A percentile compares a stretch with the other conserved stretches of the same genome.
These are phyloP conservation scores for Piper betle DNA, from an alignment of 164 flowering plant genomes.

Conservation along the genomic window DNA sequence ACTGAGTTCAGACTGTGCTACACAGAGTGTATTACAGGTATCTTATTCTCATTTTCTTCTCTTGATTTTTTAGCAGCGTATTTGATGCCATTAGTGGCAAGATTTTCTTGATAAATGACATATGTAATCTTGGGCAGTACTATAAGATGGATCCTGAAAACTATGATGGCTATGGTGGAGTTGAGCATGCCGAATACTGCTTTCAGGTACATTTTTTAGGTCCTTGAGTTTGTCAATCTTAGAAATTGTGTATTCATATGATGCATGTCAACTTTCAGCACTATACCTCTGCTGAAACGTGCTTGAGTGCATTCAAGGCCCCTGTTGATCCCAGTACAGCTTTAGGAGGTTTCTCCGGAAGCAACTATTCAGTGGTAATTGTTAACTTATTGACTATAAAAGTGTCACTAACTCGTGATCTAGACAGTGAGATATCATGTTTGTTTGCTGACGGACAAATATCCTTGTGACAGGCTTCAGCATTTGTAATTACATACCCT, in stretches of 20 bases:
- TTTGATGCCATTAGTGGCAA: neutral
- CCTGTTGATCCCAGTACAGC: slow-evolving; percentile 95
- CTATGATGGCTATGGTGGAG: slow-evolving; percentile 56
- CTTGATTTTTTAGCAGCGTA: neutral
- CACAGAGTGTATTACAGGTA: slow-evolving; percentile 92
- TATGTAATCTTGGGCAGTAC: slow-evolving; percentile 36
- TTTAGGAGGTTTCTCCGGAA: slow-evolving; percentile 78
- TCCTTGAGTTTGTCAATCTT: neutral
- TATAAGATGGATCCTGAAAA: slow-evolving; percentile 73
- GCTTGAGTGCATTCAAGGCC: slow-evolving; percentile 86
- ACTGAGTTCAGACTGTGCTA: slow-evolving; percentile 80
- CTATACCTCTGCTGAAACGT: slow-evolving; percentile 59
- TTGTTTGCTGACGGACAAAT: neutral
- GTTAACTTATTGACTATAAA: neutral
- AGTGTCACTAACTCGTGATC: neutral
- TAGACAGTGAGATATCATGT: neutral
- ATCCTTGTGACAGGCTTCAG: slow-evolving; percentile 65
- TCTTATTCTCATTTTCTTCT: neutral
- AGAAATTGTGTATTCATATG: neutral
- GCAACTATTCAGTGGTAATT: slow-evolving; percentile 64
- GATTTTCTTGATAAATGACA: neutral
- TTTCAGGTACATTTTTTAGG: slow-evolving; percentile 52
- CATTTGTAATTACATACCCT: slow-evolving; percentile 88
- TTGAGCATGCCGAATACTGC: slow-evolving; percentile 76
- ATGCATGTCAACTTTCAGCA: slow-evolving; percentile 32